phyloP scores from a whole-genome alignment of 768 basidiomycete genomes.

The Asterophora lycoperdoides region DNA sequence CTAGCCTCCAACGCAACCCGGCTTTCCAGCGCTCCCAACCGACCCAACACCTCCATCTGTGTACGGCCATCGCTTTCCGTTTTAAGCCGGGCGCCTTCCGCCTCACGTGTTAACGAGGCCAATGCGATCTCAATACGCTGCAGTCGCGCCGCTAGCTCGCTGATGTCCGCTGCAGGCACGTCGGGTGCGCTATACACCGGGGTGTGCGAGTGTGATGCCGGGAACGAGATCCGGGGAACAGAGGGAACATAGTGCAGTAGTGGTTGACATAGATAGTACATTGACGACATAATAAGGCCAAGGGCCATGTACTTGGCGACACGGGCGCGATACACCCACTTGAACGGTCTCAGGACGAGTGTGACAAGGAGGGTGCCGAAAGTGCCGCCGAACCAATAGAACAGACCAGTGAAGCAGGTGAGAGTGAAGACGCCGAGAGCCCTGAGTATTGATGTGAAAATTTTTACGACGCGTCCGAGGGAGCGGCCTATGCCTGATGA shows the following conservation, averaged over 20 bases:
- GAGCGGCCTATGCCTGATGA: slow-evolving; percentile 40
- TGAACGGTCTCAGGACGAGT: slow-evolving; percentile 44
- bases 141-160: slow-evolving; percentile 60
- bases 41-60: slow-evolving; percentile 48
- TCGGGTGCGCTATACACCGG: slow-evolving; percentile 50
- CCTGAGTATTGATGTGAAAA: slow-evolving; percentile 21
- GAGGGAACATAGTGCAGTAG: slow-evolving; percentile 21
- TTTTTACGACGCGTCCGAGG: slow-evolving; percentile 37
- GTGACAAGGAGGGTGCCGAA: slow-evolving; percentile 48
- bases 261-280: slow-evolving; percentile 40
- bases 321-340: slow-evolving; percentile 31
- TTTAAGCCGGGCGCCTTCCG: slow-evolving; percentile 45
- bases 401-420: slow-evolving; percentile 30
- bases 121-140: slow-evolving; percentile 60
- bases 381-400: slow-evolving; percentile 43
- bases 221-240: slow-evolving; percentile 24
- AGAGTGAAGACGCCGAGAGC: slow-evolving; percentile 22
- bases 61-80: slow-evolving; percentile 50
- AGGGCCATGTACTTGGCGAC: slow-evolving; percentile 41
- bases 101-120: slow-evolving; percentile 53
- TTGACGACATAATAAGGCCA: slow-evolving; percentile 41
- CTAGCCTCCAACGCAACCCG: slow-evolving; percentile 35
- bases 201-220: slow-evolving; percentile 6
- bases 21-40: slow-evolving; percentile 54
- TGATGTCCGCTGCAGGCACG: slow-evolving; percentile 58